Evolutionary conservation across 495 filamentous ascomycete genomes (phyloP).

Genomic region (Lindgomyces ingoldianus): DNA sequence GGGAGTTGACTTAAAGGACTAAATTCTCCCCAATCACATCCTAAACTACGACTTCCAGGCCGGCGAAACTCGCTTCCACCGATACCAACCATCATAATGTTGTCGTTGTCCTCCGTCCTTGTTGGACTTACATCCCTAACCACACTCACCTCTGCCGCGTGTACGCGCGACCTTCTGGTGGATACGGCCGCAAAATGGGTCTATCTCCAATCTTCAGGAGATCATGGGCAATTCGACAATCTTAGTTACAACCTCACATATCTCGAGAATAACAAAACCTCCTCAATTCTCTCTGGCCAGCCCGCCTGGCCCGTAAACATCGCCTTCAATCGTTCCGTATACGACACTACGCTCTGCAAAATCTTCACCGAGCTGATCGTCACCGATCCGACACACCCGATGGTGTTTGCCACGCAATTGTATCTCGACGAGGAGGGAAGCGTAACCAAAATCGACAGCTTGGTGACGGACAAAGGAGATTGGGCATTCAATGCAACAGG

Average conservation of each 20-base stretch:
- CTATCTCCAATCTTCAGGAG: conserved; percentile 3
- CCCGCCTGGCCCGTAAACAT: neutral
- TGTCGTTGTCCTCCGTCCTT: neutral
- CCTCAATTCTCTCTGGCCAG: neutral
- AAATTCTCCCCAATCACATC: too few relatives aligned
- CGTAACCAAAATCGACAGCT: conserved; percentile 16
- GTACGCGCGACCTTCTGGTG: neutral
- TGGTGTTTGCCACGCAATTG: conserved; percentile 20
- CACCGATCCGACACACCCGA: conserved; percentile 14
- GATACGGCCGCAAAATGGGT: neutral
- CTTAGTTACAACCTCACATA: conserved; percentile 1
- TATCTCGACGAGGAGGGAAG: conserved; percentile 4
- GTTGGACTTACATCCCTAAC: neutral
- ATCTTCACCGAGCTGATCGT: conserved; percentile 26
- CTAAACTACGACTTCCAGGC: too few relatives aligned
- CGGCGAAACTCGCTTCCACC: too few relatives aligned
- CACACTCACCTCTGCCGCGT: neutral
- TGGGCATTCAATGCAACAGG: conserved; percentile 29
- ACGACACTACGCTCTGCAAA: conserved; percentile 14
- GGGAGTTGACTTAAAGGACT: neutral
- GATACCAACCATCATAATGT: neutral
- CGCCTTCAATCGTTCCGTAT: conserved; percentile 7
- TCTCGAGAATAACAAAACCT: conserved; percentile 17
- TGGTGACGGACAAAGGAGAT: conserved; percentile 20
- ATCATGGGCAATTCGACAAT: neutral